Evolutionary conservation across 2,329 filamentous ascomycete species (phyloP).

Genomic region (Phaeosphaeriaceae sp.): DNA sequence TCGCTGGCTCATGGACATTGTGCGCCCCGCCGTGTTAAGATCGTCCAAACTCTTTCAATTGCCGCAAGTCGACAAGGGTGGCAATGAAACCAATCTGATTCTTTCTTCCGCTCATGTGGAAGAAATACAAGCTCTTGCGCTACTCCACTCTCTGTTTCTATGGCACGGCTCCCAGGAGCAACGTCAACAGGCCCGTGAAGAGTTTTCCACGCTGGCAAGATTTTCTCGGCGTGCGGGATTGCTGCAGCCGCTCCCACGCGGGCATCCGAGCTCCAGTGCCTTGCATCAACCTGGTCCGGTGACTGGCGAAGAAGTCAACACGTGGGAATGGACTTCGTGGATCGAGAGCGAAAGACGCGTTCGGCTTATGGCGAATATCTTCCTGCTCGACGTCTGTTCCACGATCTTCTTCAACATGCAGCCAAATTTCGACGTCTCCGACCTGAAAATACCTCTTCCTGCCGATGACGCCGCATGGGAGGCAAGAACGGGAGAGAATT

Average conservation of each 20-base stretch:
- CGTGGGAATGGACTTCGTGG: slow-evolving; percentile 72
- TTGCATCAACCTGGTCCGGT: slow-evolving; percentile 64
- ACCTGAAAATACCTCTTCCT: slow-evolving; percentile 72
- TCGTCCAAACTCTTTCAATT: slow-evolving; percentile 60
- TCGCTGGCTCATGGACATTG: slow-evolving; percentile 71
- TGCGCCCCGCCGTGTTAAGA: slow-evolving; percentile 65
- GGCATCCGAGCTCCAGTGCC: slow-evolving; percentile 60
- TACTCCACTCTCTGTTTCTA: slow-evolving; percentile 67
- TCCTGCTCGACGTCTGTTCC: slow-evolving; percentile 69
- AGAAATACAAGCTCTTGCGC: slow-evolving; percentile 70
- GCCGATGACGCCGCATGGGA: slow-evolving; percentile 79
- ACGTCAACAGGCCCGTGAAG: slow-evolving; percentile 66
- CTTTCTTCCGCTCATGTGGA: slow-evolving; percentile 59
- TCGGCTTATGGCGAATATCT: slow-evolving; percentile 69
- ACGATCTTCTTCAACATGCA: slow-evolving; percentile 75
- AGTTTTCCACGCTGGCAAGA: slow-evolving; percentile 64
- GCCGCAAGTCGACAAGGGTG: slow-evolving; percentile 17
- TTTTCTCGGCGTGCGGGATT: slow-evolving; percentile 66
- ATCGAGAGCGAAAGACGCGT: slow-evolving; percentile 74
- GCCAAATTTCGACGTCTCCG: slow-evolving; percentile 68
- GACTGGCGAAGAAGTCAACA: slow-evolving; percentile 53
- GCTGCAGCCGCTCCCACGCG: slow-evolving; percentile 59
- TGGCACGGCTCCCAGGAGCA: slow-evolving; percentile 76
- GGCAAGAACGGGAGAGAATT: slow-evolving; percentile 64
- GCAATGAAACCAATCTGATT: slow-evolving; percentile 45